Percentiles rank a stretch among this genome's conserved stretches.
Conservation (phyloP, 2,329 filamentous ascomycete species). For the Fusarium sp. region DNA sequence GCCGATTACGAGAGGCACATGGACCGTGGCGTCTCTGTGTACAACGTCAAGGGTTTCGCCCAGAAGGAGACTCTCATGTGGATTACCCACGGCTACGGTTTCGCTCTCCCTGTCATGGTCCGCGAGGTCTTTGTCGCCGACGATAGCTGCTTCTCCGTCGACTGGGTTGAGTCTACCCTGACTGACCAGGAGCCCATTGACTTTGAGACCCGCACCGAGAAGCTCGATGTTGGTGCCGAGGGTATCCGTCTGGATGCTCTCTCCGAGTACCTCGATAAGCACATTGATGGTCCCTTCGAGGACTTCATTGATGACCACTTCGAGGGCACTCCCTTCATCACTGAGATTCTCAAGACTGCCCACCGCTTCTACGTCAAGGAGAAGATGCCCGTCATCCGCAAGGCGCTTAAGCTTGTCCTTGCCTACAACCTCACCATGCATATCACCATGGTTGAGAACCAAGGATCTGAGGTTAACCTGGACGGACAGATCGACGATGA, state of each 20-base stretch:
- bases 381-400: slow-evolving; percentile 89
- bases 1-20: slow-evolving; percentile 95
- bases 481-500: slow-evolving; percentile 88
- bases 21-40: slow-evolving; percentile 87
- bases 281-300: slow-evolving; percentile 93
- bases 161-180: slow-evolving; percentile 89
- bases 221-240: slow-evolving; percentile 88
- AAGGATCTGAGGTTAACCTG: slow-evolving; percentile 82
- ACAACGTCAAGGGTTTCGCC: slow-evolving; percentile 90
- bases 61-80: slow-evolving; percentile 80
- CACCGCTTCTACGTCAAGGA: slow-evolving; percentile 94
- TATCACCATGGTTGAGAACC: slow-evolving; percentile 92
- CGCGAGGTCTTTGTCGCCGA: slow-evolving; percentile 94
- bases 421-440: slow-evolving; percentile 96
- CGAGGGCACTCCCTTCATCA: slow-evolving; percentile 93
- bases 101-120: slow-evolving; percentile 91
- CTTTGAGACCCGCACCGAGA: slow-evolving; percentile 89
- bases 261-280: slow-evolving; percentile 93
- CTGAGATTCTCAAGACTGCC: slow-evolving; percentile 94
- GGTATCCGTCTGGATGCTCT: slow-evolving; percentile 85
- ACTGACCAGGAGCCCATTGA: slow-evolving; percentile 77
- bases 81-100: slow-evolving; percentile 96
- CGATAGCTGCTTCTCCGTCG: slow-evolving; percentile 90
- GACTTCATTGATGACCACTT: slow-evolving; percentile 96
- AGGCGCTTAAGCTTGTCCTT: slow-evolving; percentile 93